Evolutionary conservation across 805 yeast genomes (phyloP).

Genomic region (Candida endomychidarum): DNA sequence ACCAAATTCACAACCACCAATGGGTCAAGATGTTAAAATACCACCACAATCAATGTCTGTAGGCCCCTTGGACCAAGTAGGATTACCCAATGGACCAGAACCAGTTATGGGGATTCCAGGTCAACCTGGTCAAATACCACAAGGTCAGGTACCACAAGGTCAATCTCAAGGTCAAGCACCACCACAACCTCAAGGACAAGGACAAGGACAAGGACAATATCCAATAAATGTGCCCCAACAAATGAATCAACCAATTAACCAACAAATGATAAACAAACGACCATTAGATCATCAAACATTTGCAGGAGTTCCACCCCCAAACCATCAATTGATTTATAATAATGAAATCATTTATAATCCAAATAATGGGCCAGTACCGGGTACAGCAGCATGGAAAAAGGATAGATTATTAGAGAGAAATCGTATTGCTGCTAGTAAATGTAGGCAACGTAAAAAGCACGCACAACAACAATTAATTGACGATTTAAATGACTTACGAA

Average conservation of each 20-base stretch:
- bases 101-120: neutral
- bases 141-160: neutral
- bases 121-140: no score
- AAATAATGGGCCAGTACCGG: conserved; percentile 57
- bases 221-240: neutral
- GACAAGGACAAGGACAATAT: neutral
- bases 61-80: neutral
- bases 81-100: no score
- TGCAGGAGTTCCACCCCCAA: conserved; percentile 50
- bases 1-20: neutral
- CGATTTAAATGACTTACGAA: conserved; percentile 51
- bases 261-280: neutral
- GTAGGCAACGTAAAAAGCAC: conserved; percentile 66
- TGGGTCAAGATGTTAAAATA: no score
- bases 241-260: neutral
- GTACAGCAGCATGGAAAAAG: conserved; percentile 67
- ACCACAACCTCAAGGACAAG: neutral
- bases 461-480: conserved; percentile 67
- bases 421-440: conserved; percentile 66
- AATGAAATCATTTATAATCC: conserved; percentile 56
- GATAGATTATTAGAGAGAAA: conserved; percentile 61
- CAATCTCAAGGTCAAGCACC: neutral
- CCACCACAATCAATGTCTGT: neutral
- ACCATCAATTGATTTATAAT: conserved; percentile 52
- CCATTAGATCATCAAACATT: conserved; percentile 12